A percentile compares a stretch with the other conserved stretches of the same genome.
Conservation (phyloP, 768 basidiomycete genomes). For the Tulasnella sp. region DNA sequence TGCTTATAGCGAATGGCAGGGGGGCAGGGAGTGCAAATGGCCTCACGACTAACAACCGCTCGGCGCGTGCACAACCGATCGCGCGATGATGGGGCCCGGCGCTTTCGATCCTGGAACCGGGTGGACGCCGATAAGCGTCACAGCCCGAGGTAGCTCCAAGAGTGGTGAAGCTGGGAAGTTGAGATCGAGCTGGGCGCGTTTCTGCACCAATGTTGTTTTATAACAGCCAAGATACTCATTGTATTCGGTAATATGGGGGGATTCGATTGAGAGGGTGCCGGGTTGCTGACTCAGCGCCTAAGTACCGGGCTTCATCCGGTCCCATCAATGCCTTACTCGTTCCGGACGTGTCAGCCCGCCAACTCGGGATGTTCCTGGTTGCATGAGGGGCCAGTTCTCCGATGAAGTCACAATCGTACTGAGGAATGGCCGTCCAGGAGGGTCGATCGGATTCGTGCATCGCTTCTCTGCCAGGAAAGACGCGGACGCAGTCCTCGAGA, state of each 20-base stretch:
- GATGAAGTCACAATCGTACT: neutral
- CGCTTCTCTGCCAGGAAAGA: neutral
- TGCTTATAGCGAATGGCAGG: neutral
- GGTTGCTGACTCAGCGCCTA: too few species aligned
- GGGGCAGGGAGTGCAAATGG: neutral
- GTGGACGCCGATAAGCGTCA: neutral
- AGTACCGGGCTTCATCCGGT: too few species aligned
- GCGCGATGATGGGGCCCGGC: neutral
- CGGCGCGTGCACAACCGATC: neutral
- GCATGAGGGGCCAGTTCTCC: neutral
- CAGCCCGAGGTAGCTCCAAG: neutral
- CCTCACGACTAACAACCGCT: neutral
- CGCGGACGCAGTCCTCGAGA: neutral
- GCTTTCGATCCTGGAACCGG: neutral
- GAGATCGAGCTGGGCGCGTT: neutral
- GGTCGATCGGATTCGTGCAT: neutral
- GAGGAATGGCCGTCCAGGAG: neutral
- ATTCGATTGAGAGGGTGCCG: too few species aligned
- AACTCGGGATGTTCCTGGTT: neutral
- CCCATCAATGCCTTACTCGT: too few species aligned
- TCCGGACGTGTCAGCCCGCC: too few species aligned
- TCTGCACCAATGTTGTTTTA: neutral
- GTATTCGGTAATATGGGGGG: neutral
- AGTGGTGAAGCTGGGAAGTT: neutral
- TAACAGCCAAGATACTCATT: neutral